Evolutionary conservation across 306 rosid species (phyloP).

Genomic region (Quillaja saponaria): DNA sequence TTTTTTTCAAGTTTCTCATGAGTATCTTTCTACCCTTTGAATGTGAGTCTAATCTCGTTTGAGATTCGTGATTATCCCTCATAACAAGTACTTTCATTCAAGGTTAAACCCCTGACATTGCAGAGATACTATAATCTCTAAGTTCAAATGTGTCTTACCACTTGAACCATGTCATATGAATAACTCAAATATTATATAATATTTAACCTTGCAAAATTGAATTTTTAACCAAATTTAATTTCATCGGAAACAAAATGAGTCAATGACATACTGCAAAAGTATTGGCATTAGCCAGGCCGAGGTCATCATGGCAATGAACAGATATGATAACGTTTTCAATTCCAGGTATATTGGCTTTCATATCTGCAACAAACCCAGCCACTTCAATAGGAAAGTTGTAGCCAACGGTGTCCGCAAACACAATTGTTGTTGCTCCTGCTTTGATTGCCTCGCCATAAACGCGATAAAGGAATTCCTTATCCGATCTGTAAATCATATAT

Average conservation of each 20-base stretch:
- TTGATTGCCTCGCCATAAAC: slow-evolving; percentile 17
- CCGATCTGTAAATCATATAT: slow-evolving; percentile 1
- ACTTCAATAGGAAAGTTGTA: slow-evolving; percentile 9
- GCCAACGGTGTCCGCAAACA: slow-evolving; percentile 17
- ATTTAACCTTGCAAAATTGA: not conserved
- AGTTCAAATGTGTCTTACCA: too few relatives aligned
- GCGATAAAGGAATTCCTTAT: slow-evolving; percentile 15
- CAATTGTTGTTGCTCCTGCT: slow-evolving; percentile 23
- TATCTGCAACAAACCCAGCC: not conserved
- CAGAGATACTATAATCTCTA: too few relatives aligned
- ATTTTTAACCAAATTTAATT: too few relatives aligned
- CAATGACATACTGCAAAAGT: not conserved
- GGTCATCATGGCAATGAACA: slow-evolving; percentile 25
- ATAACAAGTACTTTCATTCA: too few relatives aligned
- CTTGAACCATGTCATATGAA: too few relatives aligned
- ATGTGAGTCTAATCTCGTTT: too few relatives aligned
- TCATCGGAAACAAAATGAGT: not conserved
- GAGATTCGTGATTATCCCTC: too few relatives aligned
- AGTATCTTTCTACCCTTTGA: too few relatives aligned
- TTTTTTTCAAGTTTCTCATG: too few relatives aligned
- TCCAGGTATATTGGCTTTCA: slow-evolving; percentile 12
- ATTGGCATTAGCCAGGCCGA: slow-evolving; percentile 27
- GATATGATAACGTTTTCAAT: slow-evolving; percentile 15
- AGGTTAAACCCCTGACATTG: too few relatives aligned
- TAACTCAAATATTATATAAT: not conserved